A percentile compares a stretch with the other conserved stretches of the same genome.
These are phyloP conservation scores for Penicillium sp. DNA, from an alignment of 2,329 filamentous ascomycete species.

Conservation along the genomic window DNA sequence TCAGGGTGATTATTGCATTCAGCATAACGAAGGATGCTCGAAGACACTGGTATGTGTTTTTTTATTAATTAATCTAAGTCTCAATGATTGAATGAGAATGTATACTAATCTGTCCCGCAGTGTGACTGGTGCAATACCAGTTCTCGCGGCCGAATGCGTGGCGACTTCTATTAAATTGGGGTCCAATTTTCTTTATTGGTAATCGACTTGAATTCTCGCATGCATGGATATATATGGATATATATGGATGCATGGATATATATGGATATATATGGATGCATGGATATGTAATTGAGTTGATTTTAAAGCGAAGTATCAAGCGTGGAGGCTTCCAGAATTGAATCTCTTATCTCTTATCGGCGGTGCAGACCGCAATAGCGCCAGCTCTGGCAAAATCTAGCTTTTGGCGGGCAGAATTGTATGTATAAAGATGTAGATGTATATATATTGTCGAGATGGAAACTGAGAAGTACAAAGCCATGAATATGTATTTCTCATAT, in stretches of 20 bases:
- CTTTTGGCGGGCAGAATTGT: neutral
- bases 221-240: too few relatives aligned
- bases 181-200: neutral
- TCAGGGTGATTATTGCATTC: conserved; percentile 74
- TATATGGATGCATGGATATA: too few relatives aligned
- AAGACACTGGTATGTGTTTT: conserved; percentile 47
- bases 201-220: neutral
- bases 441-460: neutral
- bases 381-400: neutral
- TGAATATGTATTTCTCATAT: neutral
- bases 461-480: neutral
- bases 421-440: neutral
- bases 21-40: conserved; percentile 79
- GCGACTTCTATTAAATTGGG: conserved; percentile 21
- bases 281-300: neutral
- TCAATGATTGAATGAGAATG: neutral
- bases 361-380: neutral
- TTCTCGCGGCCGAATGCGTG: conserved; percentile 34
- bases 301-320: conserved; percentile 3
- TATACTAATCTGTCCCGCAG: conserved; percentile 20
- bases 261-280: too few relatives aligned
- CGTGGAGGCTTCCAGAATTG: conserved; percentile 21
- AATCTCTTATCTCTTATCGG: conserved; percentile 7
- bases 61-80: neutral
- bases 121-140: conserved; percentile 47